These are phyloP conservation scores for Albizia julibrissin DNA, from an alignment of 306 rosid genomes.

Conservation along the genomic window DNA sequence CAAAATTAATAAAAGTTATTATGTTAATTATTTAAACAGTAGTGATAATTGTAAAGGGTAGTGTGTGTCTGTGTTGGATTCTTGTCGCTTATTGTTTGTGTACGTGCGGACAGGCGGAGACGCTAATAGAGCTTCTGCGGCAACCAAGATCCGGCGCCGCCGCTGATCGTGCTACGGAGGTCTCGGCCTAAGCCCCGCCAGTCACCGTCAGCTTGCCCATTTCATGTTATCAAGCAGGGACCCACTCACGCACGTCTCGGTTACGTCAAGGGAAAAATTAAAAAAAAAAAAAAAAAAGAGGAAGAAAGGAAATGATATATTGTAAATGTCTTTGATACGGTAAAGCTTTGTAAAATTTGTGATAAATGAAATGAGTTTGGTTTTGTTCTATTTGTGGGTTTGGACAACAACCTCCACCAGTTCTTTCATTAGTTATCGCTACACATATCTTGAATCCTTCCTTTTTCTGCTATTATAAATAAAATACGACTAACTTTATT, in stretches of 20 bases:
- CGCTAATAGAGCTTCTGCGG: conserved; percentile 82
- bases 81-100: conserved; percentile 42
- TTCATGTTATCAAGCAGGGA: background rate
- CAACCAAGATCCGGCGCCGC: conserved; percentile 84
- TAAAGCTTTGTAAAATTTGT: conserved; percentile 47
- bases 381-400: conserved; percentile 26
- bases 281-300: background rate
- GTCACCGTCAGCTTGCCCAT: conserved; percentile 3
- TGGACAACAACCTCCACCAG: background rate
- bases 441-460: background rate
- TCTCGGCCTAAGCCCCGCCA: conserved; percentile 42
- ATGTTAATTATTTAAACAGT: background rate
- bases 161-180: conserved; percentile 50
- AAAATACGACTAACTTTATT: background rate
- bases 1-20: background rate
- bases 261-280: background rate
- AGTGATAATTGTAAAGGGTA: background rate
- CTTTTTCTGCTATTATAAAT: background rate
- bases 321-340: conserved; percentile 42
- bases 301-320: background rate
- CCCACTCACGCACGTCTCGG: background rate
- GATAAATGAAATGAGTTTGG: conserved; percentile 33
- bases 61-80: background rate
- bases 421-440: background rate
- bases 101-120: conserved; percentile 79